Evolutionary conservation across 805 yeast genomes (phyloP), one percentile per base, ranked within the genome.

Genomic region (Hanseniaspora lindneri): DNA sequence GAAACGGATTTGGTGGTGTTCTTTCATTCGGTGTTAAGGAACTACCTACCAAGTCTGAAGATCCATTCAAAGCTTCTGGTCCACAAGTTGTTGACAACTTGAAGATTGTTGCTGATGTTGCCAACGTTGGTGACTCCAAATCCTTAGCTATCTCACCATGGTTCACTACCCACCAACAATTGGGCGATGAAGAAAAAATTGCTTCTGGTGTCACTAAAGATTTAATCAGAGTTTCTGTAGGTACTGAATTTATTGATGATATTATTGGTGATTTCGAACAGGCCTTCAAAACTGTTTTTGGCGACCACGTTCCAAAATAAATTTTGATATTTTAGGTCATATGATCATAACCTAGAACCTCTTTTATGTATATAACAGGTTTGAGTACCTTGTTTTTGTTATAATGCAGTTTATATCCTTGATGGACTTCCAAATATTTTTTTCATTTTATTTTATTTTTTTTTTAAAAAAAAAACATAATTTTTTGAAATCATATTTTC

Each of bases 121-220:
- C 98, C 43, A 89, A 89, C 60, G 96, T 89, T 51, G 98, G 98
- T 62, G 98, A 89, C 61, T 80, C 89, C 44, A 92, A 89, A 71
- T 85, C 97, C 39, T 74, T 89, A 62, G 94, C 89, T 51, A 89
- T 89, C 65, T 88, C 96, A 48, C 98, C 98, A 55, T 88, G 81
- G 74, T 86, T 76, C 67, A 92, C 97, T 35, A 89, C 97, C 23
- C 98, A 89, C 67, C 88, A 86, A 64, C 97, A 92, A 70, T 74
- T 89, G 60, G 66, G 70, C 36, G 86, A 83, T 40, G 83, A 79
- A 55, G 96, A 86, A 70, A 85, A 84, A 68, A 50, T 67, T 36
- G 77, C 81, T 13, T 73, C 94, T 43, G 96, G 96, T 66, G 96
- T 89, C 51, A 76, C 92, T 49, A 79, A 82, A 58, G 96, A 85